Evolutionary conservation across 345 rosid genomes (phyloP).

Genomic region (Combretum micranthum): DNA sequence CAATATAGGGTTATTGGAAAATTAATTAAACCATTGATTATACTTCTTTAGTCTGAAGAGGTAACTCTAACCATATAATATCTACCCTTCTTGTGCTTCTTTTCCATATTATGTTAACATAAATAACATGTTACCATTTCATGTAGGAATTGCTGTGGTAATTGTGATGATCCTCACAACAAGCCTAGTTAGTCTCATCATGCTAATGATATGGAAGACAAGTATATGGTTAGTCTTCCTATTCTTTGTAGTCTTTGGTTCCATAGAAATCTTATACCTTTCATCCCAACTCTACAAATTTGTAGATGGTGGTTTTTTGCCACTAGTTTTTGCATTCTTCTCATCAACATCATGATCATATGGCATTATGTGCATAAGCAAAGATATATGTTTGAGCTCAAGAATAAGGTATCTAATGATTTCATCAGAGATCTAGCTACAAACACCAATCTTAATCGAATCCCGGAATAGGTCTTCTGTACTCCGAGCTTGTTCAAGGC

Average conservation of each 20-base stretch:
- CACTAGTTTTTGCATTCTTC: constrained; percentile 11
- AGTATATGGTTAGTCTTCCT: constrained; percentile 14
- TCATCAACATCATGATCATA: constrained; percentile 21
- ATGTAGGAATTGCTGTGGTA: constrained; percentile 31
- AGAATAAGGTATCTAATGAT: constrained; percentile 7
- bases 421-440: constrained; percentile 1
- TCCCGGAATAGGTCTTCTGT: constrained; percentile 22
- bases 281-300: too few species aligned
- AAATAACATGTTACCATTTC: background rate
- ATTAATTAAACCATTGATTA: too few species aligned
- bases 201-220: constrained; percentile 31
- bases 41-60: too few species aligned
- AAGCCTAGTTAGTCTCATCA: constrained; percentile 14
- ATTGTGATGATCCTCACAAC: constrained; percentile 26
- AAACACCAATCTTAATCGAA: background rate
- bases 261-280: constrained; percentile 16
- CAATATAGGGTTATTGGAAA: too few species aligned
- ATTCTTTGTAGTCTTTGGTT: constrained; percentile 17
- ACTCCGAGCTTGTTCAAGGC: constrained; percentile 29
- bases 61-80: too few species aligned
- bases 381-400: constrained; percentile 24
- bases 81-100: too few species aligned
- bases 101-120: too few species aligned
- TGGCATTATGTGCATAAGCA: constrained; percentile 23
- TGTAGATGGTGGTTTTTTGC: constrained; percentile 27